Conservation (phyloP, 2,329 filamentous ascomycete genomes). For the Colletotrichum truncatum region DNA sequence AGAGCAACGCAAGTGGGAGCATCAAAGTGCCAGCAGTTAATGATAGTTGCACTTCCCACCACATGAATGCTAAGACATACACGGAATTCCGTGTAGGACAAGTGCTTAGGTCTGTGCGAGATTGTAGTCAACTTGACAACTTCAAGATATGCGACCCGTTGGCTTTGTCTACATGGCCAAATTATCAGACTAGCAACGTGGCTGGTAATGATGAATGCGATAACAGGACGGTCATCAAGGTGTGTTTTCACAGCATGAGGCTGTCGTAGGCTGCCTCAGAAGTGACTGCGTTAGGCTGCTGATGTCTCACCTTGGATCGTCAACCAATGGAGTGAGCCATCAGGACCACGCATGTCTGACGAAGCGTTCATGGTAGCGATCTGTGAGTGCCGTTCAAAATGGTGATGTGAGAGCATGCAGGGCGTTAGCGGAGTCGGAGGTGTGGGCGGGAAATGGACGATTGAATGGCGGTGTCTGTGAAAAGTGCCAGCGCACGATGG, state of each 20-base stretch:
- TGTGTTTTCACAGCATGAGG: background rate
- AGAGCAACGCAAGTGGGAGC: background rate
- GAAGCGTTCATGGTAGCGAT: background rate
- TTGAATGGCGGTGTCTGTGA: constrained; percentile 25
- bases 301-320: background rate
- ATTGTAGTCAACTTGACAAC: too few relatives aligned
- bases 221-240: background rate
- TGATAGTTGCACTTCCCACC: too few relatives aligned
- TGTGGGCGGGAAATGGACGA: constrained; percentile 8
- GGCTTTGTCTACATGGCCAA: too few relatives aligned
- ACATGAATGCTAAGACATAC: too few relatives aligned
- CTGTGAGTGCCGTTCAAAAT: background rate
- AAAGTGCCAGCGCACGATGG: constrained; percentile 19
- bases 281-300: background rate
- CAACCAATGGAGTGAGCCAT: background rate
- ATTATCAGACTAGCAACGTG: too few relatives aligned
- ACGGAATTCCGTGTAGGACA: too few relatives aligned
- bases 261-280: background rate
- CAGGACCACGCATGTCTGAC: background rate
- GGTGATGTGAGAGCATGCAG: background rate
- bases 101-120: too few relatives aligned
- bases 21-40: background rate
- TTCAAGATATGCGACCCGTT: too few relatives aligned
- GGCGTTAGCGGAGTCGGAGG: background rate
- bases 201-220: background rate